These are phyloP conservation scores for Prototheca cutis DNA, from an alignment of 163 green algal species.

Conservation along the genomic window DNA sequence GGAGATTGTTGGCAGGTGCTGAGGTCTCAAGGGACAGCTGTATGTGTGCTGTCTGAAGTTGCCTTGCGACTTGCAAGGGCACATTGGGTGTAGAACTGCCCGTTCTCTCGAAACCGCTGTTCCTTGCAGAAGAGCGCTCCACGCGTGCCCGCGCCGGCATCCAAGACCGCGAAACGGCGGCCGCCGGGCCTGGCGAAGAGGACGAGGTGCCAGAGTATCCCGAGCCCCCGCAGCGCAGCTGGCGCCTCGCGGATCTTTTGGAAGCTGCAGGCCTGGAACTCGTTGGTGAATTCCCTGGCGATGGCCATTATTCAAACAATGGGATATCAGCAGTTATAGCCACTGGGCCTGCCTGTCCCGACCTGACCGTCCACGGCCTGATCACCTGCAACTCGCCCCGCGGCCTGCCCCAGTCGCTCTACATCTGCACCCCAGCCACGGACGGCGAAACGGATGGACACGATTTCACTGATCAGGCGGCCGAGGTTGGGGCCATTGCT, in stretches of 20 bases:
- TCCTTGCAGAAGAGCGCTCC: no score
- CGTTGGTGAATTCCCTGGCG: no score
- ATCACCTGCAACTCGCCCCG: slow-evolving; percentile 43
- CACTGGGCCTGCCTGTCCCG: no score
- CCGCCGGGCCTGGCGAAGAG: neutral
- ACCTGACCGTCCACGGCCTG: slow-evolving; percentile 21
- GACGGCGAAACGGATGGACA: slow-evolving; percentile 35
- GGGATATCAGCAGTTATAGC: no score
- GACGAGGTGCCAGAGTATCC: slow-evolving; percentile 18
- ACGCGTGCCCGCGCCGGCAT: no score
- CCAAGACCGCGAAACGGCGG: neutral
- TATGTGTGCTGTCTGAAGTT: no score
- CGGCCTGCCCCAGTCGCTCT: slow-evolving; percentile 13
- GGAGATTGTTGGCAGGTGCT: no score
- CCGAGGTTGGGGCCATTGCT: slow-evolving; percentile 19
- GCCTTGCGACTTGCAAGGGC: no score
- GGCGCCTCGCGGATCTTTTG: slow-evolving; percentile 43
- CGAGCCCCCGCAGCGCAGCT: slow-evolving; percentile 27
- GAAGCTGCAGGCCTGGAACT: slow-evolving; percentile 23
- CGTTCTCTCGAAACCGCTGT: no score
- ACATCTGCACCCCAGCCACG: slow-evolving; percentile 21
- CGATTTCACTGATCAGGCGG: slow-evolving; percentile 14
- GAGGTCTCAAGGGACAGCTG: no score
- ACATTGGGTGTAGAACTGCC: no score
- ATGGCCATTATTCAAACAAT: no score